Evolutionary conservation across 164 flowering plant genomes (phyloP), one percentile per base, ranked within the genome.

Genomic region (Magnolia changhungtana): DNA sequence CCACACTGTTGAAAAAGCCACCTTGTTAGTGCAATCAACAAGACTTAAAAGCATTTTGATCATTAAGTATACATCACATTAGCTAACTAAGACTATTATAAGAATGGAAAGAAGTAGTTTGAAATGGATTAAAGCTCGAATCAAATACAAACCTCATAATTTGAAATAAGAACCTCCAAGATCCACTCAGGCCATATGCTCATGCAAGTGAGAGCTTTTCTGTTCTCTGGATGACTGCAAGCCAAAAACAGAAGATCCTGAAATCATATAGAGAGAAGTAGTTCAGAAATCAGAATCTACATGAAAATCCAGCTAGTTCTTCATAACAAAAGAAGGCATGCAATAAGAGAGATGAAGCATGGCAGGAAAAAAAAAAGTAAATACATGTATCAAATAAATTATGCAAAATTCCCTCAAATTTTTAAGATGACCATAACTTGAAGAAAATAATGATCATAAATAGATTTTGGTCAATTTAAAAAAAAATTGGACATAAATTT

Each of bases 181-280:
- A 96, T 87, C 99, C 99, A 96, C 81, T 96, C 99, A 52, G 99
- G 99, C 99, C 99, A 96, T 80, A 88, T 96, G 67, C 91, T 97
- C 99, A 96, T 96, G 74, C 81, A 79, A 71, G 92, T 92, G 78
- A 96, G 87, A 78, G 88, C 84, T 83, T 80, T 90, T 82, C 98
- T 89, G 80, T 94, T 96, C 82, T 94, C 97, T 69, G 91, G 91
- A 87, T 91, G 98, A 87, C 99, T 89, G 90, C 98, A 96, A 87
- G 98, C 97, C 92, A 96, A 89, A 92, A 96, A 90, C 86, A 96
- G 92, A 89, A 96, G 93, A 91, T 96, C 98, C 99, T 96, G 97
- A 90, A 90, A 93, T 89, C 87, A 88, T 84, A 85, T 74, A 84
- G 79, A 89, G 84, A 83, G 59, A 63, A 73, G 80, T 58, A 80